Evolutionary conservation across 495 filamentous ascomycete species (phyloP).

Genomic region (Penicillium tannophilum): DNA sequence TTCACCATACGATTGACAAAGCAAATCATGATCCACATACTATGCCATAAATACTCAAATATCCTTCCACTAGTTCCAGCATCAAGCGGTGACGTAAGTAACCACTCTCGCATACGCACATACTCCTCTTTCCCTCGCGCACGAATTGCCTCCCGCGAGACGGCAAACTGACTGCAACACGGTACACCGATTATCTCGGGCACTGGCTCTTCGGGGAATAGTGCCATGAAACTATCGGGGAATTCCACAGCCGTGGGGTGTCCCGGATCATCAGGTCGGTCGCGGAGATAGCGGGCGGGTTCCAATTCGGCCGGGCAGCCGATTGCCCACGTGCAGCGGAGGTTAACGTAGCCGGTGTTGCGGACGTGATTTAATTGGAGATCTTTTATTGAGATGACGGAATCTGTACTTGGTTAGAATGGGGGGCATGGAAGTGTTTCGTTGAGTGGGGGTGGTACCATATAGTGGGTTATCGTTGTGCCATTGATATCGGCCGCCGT

Average conservation of each 20-base stretch:
- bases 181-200: conserved; percentile 38
- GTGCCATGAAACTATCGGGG: conserved; percentile 34
- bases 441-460: conserved; percentile 14
- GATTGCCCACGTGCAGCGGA: conserved; percentile 47
- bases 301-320: conserved; percentile 45
- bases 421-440: conserved; percentile 13
- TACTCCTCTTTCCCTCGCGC: conserved; percentile 53
- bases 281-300: conserved; percentile 29
- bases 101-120: conserved; percentile 56
- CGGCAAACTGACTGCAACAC: conserved; percentile 75
- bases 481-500: conserved; percentile 47
- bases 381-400: conserved; percentile 27
- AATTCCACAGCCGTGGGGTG: conserved; percentile 26
- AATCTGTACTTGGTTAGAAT: conserved; percentile 15
- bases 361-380: conserved; percentile 29
- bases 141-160: conserved; percentile 51
- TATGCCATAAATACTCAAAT: conserved; percentile 74
- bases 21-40: conserved; percentile 23
- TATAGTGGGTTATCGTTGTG: conserved; percentile 59
- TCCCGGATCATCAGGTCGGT: conserved; percentile 18
- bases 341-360: conserved; percentile 49
- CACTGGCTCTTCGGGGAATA: conserved; percentile 40
- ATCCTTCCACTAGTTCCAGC: conserved; percentile 60
- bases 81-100: conserved; percentile 56
- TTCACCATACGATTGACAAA: not conserved